Evolutionary conservation across 1,139 yeast species (phyloP).

Genomic region (Magnusiomyces clavatus): DNA sequence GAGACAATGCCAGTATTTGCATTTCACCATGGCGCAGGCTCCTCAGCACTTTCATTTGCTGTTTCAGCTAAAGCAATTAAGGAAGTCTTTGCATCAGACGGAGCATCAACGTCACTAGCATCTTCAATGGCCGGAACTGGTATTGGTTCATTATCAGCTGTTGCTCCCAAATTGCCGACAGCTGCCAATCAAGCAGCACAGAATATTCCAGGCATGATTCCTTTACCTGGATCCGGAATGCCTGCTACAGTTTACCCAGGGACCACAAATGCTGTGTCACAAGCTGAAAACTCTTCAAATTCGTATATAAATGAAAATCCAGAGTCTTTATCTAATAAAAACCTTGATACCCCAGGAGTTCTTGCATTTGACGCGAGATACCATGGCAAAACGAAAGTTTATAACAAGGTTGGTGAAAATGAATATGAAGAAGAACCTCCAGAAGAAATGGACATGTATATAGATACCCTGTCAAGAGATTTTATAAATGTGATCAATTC

Average conservation of each 20-base stretch:
- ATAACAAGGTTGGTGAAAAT: slow-evolving; percentile 19
- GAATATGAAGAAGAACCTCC: slow-evolving; percentile 32
- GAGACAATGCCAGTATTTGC: slow-evolving; percentile 49
- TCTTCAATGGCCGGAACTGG: neutral
- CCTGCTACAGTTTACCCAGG: slow-evolving; percentile 5
- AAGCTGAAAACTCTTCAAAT: slow-evolving; percentile 1
- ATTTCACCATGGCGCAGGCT: slow-evolving; percentile 94
- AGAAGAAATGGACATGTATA: slow-evolving; percentile 22
- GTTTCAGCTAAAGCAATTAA: slow-evolving; percentile 37
- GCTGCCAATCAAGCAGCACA: slow-evolving; percentile 16
- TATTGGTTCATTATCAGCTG: neutral
- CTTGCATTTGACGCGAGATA: slow-evolving; percentile 75
- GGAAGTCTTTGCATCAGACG: slow-evolving; percentile 25
- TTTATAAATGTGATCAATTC: slow-evolving; percentile 40
- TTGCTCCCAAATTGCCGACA: neutral
- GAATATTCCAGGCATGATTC: slow-evolving; percentile 9
- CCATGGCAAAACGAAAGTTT: slow-evolving; percentile 52
- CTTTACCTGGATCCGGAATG: slow-evolving; percentile 4
- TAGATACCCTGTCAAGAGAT: slow-evolving; percentile 52
- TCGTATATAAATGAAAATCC: slow-evolving; percentile 15
- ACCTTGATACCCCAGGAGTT: slow-evolving; percentile 42
- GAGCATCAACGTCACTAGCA: slow-evolving; percentile 6
- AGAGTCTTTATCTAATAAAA: slow-evolving; percentile 15
- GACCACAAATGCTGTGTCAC: neutral
- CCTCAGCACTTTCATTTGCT: slow-evolving; percentile 74